Conservation (phyloP, 1,284 basidiomycete genomes). For the Ustilago shanxiensis region DNA sequence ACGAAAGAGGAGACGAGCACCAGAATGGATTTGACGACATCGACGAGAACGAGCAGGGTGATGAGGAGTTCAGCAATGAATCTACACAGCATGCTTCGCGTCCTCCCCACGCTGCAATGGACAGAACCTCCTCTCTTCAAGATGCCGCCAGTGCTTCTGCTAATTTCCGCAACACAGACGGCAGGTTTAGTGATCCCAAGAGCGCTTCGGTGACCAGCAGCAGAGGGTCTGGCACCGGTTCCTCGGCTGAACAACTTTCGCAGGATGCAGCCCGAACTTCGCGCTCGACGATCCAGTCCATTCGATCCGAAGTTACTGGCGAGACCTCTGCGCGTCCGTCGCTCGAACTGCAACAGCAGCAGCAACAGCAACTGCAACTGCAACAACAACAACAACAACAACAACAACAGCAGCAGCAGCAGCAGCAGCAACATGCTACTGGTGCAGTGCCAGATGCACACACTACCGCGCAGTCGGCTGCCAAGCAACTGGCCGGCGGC, state of each 20-base stretch:
- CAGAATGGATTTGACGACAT: conserved; percentile 45
- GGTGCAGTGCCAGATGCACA: conserved; percentile 29
- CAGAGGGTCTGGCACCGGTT: conserved; percentile 37
- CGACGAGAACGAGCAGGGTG: conserved; percentile 41
- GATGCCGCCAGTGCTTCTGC: conserved; percentile 6
- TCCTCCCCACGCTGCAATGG: conserved; percentile 6
- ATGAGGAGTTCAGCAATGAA: conserved; percentile 17
- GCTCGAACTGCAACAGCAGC: conserved; percentile 42
- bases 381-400: conserved; percentile 9
- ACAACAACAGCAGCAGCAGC: conserved; percentile 10
- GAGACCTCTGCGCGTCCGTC: conserved; percentile 61
- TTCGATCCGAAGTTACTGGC: conserved; percentile 49
- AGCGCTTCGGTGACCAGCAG: conserved; percentile 21
- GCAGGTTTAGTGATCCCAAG: conserved; percentile 6
- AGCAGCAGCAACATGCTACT: not conserved
- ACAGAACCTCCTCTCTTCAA: conserved; percentile 28
- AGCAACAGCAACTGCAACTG: conserved; percentile 25
- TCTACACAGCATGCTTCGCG: conserved; percentile 16
- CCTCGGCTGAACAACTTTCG: conserved; percentile 42
- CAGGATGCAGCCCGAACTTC: conserved; percentile 40
- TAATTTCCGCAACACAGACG: conserved; percentile 6
- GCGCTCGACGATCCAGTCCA: conserved; percentile 51
- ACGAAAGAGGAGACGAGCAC: conserved; percentile 51
- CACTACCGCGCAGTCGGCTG: conserved; percentile 40
- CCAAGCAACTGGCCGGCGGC: conserved; percentile 36